A percentile compares a stretch with the other conserved stretches of the same genome.
Evolutionary conservation across 23 red algal genomes (phyloP).

Genomic region (Gracilariopsis chorda): DNA sequence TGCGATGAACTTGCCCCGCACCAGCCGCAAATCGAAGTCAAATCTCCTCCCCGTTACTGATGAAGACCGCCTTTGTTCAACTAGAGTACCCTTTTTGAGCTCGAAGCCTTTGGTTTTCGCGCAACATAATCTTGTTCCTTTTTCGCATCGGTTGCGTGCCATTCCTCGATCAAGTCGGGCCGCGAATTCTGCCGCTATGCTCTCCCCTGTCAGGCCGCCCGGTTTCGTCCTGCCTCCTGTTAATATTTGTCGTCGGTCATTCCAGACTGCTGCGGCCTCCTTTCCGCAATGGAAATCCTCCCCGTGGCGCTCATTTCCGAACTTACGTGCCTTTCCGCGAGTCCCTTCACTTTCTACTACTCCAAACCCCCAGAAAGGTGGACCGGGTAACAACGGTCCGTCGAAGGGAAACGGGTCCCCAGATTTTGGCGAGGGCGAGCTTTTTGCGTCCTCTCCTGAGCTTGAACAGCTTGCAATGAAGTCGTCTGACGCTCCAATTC

Average conservation of each 20-base stretch:
- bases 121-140: background rate
- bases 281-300: background rate
- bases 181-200: background rate
- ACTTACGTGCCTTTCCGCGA: background rate
- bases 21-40: no score
- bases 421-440: conserved; percentile 3
- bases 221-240: background rate
- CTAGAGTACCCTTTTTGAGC: no score
- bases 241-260: background rate
- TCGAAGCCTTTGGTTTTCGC: background rate
- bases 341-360: background rate
- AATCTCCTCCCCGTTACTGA: no score
- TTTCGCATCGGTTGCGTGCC: background rate
- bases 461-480: conserved; percentile 55
- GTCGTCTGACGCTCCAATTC: conserved; percentile 53
- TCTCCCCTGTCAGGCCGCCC: background rate
- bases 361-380: background rate
- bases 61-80: no score
- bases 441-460: conserved; percentile 49
- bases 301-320: conserved; percentile 4
- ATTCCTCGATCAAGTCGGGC: background rate
- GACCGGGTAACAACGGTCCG: background rate
- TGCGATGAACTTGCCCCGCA: no score
- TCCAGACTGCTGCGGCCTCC: background rate
- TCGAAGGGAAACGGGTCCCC: background rate